phyloP scores from a whole-genome alignment of 805 yeast species.

The Monosporozyma servazzii region DNA sequence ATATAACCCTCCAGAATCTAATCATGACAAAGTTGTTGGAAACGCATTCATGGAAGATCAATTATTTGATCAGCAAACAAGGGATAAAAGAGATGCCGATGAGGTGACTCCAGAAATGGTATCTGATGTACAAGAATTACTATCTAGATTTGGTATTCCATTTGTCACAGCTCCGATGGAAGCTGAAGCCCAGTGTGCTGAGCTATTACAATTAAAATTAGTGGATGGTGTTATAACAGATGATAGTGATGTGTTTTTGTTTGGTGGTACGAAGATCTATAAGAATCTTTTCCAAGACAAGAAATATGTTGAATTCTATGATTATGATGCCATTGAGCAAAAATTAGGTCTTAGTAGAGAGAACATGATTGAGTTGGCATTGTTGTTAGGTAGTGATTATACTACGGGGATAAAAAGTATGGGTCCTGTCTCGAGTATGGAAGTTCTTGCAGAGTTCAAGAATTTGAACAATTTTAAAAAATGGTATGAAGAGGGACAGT shows the following conservation, averaged over 20 bases:
- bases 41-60: constrained; percentile 32
- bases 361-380: constrained; percentile 70
- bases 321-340: constrained; percentile 44
- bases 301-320: constrained; percentile 81
- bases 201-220: constrained; percentile 50
- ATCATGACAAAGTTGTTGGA: constrained; percentile 4
- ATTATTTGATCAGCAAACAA: constrained; percentile 52
- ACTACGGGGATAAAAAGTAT: constrained; percentile 87
- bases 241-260: constrained; percentile 91
- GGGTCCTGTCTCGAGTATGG: constrained; percentile 91
- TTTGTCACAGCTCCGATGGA: constrained; percentile 96
- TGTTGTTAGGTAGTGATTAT: constrained; percentile 86
- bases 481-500: constrained; percentile 37
- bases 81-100: constrained; percentile 79
- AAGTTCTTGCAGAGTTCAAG: constrained; percentile 77
- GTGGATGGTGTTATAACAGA: constrained; percentile 96
- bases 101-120: constrained; percentile 84
- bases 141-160: constrained; percentile 87
- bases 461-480: constrained; percentile 31
- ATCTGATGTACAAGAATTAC: constrained; percentile 78
- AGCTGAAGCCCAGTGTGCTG: constrained; percentile 98
- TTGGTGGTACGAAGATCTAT: constrained; percentile 79
- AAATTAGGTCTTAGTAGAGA: constrained; percentile 57
- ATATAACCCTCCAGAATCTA: constrained; percentile 2
- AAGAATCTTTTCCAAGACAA: constrained; percentile 92